These are phyloP conservation scores for Chionographis japonica DNA, from an alignment of 106 monocot genomes.

Conservation along the genomic window DNA sequence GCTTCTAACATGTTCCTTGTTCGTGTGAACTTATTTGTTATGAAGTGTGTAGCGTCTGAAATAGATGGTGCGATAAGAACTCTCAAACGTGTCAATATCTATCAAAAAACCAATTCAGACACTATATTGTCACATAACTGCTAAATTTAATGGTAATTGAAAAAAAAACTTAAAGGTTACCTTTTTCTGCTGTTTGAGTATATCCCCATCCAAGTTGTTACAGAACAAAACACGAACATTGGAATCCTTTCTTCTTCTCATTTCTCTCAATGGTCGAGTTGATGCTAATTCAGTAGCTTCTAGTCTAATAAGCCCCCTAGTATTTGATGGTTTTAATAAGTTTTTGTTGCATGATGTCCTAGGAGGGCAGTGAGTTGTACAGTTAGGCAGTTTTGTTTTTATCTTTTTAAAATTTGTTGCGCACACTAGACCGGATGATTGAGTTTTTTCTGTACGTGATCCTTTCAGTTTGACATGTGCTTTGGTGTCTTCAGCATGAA, in stretches of 20 bases:
- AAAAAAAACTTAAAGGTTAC: constrained; percentile 25
- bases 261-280: constrained; percentile 30
- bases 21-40: constrained; percentile 80
- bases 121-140: background rate
- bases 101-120: background rate
- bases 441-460: constrained; percentile 11
- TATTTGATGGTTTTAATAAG: constrained; percentile 32
- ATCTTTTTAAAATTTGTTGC: constrained; percentile 14
- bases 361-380: constrained; percentile 19
- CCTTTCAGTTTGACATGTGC: constrained; percentile 13
- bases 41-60: constrained; percentile 83
- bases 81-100: constrained; percentile 71
- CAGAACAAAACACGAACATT: constrained; percentile 73
- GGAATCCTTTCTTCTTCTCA: constrained; percentile 66
- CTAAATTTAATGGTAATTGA: background rate
- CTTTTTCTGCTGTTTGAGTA: constrained; percentile 87
- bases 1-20: constrained; percentile 98
- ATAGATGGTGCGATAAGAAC: constrained; percentile 50
- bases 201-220: constrained; percentile 68
- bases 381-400: constrained; percentile 53
- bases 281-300: constrained; percentile 22
- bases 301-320: constrained; percentile 52
- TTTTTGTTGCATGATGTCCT: constrained; percentile 16
- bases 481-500: constrained; percentile 22
- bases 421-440: constrained; percentile 4